Conservation (phyloP, 495 filamentous ascomycete genomes). For the Thozetella sp. region DNA sequence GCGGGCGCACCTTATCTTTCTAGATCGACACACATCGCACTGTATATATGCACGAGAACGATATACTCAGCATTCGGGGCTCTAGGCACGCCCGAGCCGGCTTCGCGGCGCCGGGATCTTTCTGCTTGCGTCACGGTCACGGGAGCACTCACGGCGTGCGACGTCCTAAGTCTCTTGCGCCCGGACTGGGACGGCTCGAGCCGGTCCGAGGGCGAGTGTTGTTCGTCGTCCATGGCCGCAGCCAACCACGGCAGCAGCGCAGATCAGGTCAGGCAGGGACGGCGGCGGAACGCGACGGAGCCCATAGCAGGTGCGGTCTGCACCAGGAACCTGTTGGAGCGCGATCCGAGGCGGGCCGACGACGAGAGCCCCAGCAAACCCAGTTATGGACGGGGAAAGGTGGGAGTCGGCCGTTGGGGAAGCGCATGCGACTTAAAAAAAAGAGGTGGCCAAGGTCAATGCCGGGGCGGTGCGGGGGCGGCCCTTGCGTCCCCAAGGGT, state of each 20-base stretch:
- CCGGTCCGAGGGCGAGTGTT: neutral
- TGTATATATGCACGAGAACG: neutral
- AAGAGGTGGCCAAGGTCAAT: neutral
- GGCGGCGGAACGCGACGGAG: neutral
- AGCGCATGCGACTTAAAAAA: neutral
- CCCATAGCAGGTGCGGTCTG: neutral
- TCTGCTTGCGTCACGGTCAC: neutral
- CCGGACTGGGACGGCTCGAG: slow-evolving; percentile 7
- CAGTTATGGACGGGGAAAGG: slow-evolving; percentile 5
- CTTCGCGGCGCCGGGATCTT: no score
- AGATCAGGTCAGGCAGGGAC: no score
- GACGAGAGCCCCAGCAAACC: neutral
- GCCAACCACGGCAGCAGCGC: neutral
- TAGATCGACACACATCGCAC: slow-evolving; percentile 23
- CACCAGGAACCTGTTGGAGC: no score
- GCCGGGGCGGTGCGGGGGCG: no score
- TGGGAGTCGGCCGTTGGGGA: slow-evolving; percentile 6
- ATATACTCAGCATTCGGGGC: neutral
- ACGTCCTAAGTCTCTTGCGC: slow-evolving; percentile 24
- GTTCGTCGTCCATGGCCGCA: slow-evolving; percentile 10
- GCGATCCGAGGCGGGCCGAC: slow-evolving; percentile 22
- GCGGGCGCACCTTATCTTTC: slow-evolving; percentile 20
- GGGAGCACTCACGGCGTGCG: slow-evolving; percentile 19
- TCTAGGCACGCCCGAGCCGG: no score
- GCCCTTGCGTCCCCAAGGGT: no score